phyloP scores from a whole-genome alignment of 2,329 filamentous ascomycete species.

The Microsporum audouinii region DNA sequence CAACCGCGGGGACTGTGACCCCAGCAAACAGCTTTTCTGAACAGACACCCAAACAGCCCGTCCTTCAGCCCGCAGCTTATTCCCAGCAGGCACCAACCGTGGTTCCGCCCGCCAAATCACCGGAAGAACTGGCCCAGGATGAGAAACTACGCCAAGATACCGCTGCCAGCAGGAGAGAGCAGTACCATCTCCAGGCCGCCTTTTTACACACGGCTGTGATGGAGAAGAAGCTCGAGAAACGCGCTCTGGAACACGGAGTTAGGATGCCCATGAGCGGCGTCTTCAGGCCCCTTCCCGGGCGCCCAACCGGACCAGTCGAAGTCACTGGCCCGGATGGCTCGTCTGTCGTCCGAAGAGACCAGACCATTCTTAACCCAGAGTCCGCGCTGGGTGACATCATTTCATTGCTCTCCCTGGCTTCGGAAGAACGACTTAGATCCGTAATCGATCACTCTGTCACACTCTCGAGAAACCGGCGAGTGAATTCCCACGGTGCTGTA shows the following conservation, averaged over 20 bases:
- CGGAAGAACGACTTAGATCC: conserved; percentile 64
- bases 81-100: conserved; percentile 55
- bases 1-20: conserved; percentile 30
- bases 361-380: conserved; percentile 60
- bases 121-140: conserved; percentile 26
- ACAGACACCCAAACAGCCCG: conserved; percentile 40
- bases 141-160: conserved; percentile 53
- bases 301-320: conserved; percentile 34
- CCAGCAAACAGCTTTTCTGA: conserved; percentile 40
- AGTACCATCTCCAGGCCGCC: conserved; percentile 60
- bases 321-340: conserved; percentile 51
- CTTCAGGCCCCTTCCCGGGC: conserved; percentile 31
- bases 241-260: conserved; percentile 48
- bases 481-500: conserved; percentile 66
- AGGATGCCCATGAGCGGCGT: conserved; percentile 47
- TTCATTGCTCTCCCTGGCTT: conserved; percentile 68
- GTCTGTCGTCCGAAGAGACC: conserved; percentile 51
- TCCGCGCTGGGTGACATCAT: conserved; percentile 70
- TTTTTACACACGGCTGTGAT: conserved; percentile 56
- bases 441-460: conserved; percentile 66
- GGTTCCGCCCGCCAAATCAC: conserved; percentile 26
- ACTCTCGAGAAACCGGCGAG: conserved; percentile 59
- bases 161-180: conserved; percentile 49
- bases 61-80: conserved; percentile 45
- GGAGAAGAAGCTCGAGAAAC: conserved; percentile 45